Evolutionary conservation across 2,329 filamentous ascomycete genomes (phyloP).

Genomic region (Monilinia aucupariae): DNA sequence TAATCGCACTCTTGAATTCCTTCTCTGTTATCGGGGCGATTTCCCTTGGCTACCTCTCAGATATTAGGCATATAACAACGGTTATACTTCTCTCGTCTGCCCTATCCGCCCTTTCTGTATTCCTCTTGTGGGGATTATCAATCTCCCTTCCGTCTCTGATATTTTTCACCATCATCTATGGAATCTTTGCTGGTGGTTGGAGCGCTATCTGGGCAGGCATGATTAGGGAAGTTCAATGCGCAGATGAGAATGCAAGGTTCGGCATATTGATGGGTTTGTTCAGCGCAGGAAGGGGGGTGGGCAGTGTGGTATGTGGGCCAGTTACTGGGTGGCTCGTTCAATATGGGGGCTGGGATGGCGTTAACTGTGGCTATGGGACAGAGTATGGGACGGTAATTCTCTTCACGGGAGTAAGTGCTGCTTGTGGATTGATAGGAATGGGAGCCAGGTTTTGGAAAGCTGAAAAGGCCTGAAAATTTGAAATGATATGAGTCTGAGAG

Average conservation of each 20-base stretch:
- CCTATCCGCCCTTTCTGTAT: slow-evolving; percentile 44
- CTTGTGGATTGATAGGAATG: slow-evolving; percentile 36
- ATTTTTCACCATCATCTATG: slow-evolving; percentile 49
- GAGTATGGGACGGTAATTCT: slow-evolving; percentile 49
- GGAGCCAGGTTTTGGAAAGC: slow-evolving; percentile 10
- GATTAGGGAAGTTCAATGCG: slow-evolving; percentile 22
- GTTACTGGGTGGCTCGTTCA: slow-evolving; percentile 49
- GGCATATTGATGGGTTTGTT: slow-evolving; percentile 42
- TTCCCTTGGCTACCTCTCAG: slow-evolving; percentile 38
- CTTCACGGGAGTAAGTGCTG: slow-evolving; percentile 49
- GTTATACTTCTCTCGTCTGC: slow-evolving; percentile 47
- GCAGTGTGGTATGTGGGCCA: slow-evolving; percentile 54
- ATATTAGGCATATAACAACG: slow-evolving; percentile 40
- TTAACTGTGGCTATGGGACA: slow-evolving; percentile 42
- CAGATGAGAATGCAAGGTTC: slow-evolving; percentile 18
- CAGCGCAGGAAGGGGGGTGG: slow-evolving; percentile 56
- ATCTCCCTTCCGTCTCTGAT: slow-evolving; percentile 41
- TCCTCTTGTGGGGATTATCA: slow-evolving; percentile 52
- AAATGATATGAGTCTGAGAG: not conserved
- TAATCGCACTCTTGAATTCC: slow-evolving; percentile 45
- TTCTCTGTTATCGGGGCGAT: slow-evolving; percentile 43
- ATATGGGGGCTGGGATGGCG: slow-evolving; percentile 40
- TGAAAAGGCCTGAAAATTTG: not conserved
- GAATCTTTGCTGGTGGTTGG: slow-evolving; percentile 53
- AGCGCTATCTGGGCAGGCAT: slow-evolving; percentile 44